Percentiles rank a stretch among this genome's conserved stretches.
These are phyloP conservation scores for Leucogyrophana mollusca DNA, from an alignment of 768 basidiomycete genomes.

Conservation along the genomic window DNA sequence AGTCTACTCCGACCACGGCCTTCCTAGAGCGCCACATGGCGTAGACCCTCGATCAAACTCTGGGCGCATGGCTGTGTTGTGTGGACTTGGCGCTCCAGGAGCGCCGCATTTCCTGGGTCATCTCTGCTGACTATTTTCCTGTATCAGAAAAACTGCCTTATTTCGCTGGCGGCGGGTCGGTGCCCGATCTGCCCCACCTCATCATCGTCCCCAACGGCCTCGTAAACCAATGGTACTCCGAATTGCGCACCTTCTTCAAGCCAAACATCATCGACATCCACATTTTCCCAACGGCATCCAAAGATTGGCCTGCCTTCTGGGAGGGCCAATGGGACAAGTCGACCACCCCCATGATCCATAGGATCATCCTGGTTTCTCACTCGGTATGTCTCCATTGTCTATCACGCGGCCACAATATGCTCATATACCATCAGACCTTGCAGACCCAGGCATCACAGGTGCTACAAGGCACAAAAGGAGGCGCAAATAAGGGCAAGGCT, in stretches of 20 bases:
- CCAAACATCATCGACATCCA: not conserved
- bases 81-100: too few species aligned
- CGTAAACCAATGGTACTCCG: not conserved
- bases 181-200: conserved; percentile 2
- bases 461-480: not conserved
- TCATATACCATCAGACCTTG: not conserved
- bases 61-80: too few species aligned
- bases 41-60: too few species aligned
- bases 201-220: not conserved
- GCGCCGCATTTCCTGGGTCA: too few species aligned
- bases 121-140: too few species aligned
- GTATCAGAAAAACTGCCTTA: not conserved
- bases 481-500: not conserved
- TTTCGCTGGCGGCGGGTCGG: not conserved
- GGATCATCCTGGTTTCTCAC: not conserved
- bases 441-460: not conserved
- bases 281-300: not conserved
- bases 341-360: not conserved
- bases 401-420: not conserved
- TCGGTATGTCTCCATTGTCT: not conserved
- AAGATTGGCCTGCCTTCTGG: not conserved
- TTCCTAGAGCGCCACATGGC: too few species aligned
- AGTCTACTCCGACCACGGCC: too few species aligned
- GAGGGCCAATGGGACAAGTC: not conserved
- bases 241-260: not conserved